Evolutionary conservation across 345 rosid genomes (phyloP).

Genomic region (Fremontodendron californicum): DNA sequence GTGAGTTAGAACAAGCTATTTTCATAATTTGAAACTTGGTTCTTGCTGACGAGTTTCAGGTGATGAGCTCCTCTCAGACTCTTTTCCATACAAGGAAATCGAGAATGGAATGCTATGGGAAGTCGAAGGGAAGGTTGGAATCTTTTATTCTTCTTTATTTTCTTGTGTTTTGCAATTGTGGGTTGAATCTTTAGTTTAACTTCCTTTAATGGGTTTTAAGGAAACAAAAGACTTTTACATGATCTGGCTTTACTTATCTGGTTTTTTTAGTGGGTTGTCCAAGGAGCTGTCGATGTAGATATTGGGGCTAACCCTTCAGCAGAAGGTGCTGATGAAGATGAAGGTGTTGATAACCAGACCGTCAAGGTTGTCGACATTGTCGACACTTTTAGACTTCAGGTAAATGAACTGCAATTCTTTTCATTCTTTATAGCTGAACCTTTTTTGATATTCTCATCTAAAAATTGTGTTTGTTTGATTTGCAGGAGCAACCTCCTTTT

Average conservation of each 20-base stretch:
- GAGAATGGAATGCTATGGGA: slow-evolving; percentile 68
- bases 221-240: neutral
- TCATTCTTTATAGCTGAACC: neutral
- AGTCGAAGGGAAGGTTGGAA: slow-evolving; percentile 79
- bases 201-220: too few relatives aligned
- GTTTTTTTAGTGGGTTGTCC: slow-evolving; percentile 66
- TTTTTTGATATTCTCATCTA: neutral
- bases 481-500: slow-evolving; percentile 85
- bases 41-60: slow-evolving; percentile 24
- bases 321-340: slow-evolving; percentile 72
- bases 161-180: neutral
- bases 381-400: slow-evolving; percentile 97
- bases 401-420: neutral
- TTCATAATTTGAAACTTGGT: neutral
- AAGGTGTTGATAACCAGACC: slow-evolving; percentile 74
- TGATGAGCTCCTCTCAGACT: slow-evolving; percentile 90
- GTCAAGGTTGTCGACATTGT: slow-evolving; percentile 83
- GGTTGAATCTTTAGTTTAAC: too few relatives aligned
- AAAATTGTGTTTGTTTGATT: neutral
- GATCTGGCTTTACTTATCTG: neutral
- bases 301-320: slow-evolving; percentile 94
- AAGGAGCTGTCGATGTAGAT: slow-evolving; percentile 65
- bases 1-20: neutral
- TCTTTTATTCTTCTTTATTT: neutral
- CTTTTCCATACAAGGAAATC: slow-evolving; percentile 72